Percentiles rank a stretch among this genome's conserved stretches.
Evolutionary conservation across 345 rosid genomes (phyloP).

Genomic region (Aurinia saxatilis): DNA sequence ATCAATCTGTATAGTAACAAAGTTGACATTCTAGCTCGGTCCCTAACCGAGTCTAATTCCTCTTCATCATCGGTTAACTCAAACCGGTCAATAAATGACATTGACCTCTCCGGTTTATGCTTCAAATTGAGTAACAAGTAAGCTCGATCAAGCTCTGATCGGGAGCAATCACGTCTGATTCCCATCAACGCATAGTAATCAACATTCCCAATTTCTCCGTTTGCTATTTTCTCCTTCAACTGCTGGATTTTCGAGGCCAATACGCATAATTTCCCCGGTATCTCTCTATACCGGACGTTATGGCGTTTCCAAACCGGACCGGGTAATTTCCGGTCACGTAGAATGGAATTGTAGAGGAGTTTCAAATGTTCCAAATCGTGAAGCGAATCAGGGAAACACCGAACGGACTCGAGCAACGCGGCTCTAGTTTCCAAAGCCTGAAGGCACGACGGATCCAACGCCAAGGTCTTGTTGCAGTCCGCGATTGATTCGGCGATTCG

Average conservation of each 20-base stretch:
- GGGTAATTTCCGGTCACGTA: slow-evolving; percentile 90
- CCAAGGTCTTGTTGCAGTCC: slow-evolving; percentile 85
- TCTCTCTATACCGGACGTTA: slow-evolving; percentile 73
- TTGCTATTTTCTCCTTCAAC: slow-evolving; percentile 70
- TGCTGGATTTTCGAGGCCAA: slow-evolving; percentile 57
- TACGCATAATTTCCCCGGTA: slow-evolving; percentile 76
- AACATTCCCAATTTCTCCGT: slow-evolving; percentile 71
- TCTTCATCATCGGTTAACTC: slow-evolving; percentile 76
- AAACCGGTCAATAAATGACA: slow-evolving; percentile 65
- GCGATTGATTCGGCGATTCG: slow-evolving; percentile 83
- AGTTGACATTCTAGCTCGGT: slow-evolving; percentile 73
- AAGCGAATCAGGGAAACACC: slow-evolving; percentile 82
- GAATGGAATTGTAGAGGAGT: slow-evolving; percentile 74
- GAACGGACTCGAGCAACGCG: slow-evolving; percentile 59
- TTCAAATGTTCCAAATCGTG: slow-evolving; percentile 95
- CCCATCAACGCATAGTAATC: slow-evolving; percentile 88
- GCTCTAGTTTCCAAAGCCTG: slow-evolving; percentile 91
- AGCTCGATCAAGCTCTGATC: slow-evolving; percentile 91
- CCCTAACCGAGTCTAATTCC: slow-evolving; percentile 65
- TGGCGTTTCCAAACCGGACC: slow-evolving; percentile 99
- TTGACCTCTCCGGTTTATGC: slow-evolving; percentile 92
- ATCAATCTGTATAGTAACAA: slow-evolving; percentile 74
- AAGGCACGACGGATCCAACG: slow-evolving; percentile 74
- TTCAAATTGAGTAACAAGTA: slow-evolving; percentile 67
- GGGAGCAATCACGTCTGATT: slow-evolving; percentile 73